Percentiles rank a stretch among this genome's conserved stretches.
phyloP scores from a whole-genome alignment of 139 green algal genomes.

The Spirogloea muscicola region DNA sequence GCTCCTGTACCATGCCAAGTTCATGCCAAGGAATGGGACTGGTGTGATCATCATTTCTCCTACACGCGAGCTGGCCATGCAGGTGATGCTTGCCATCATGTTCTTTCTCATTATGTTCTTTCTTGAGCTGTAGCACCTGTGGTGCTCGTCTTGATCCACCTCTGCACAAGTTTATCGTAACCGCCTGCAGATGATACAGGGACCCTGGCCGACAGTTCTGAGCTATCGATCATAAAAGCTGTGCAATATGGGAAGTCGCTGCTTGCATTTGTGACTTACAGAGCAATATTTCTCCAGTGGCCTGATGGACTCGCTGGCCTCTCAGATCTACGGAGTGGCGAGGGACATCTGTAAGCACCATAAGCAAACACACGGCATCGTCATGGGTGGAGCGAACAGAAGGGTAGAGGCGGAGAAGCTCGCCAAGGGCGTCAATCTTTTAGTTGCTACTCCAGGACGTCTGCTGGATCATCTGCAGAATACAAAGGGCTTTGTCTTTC shows the following conservation, averaged over 20 bases:
- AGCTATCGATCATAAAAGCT: no score
- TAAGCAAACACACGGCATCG: slow-evolving; percentile 89
- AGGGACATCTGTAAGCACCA: slow-evolving; percentile 87
- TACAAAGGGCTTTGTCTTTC: slow-evolving; percentile 53
- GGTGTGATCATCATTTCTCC: slow-evolving; percentile 88
- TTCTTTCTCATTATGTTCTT: not conserved
- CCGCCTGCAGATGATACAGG: no score
- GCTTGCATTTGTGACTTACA: no score
- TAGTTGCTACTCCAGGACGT: slow-evolving; percentile 90
- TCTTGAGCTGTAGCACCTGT: no score
- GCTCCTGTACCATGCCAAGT: slow-evolving; percentile 85
- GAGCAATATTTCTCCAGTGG: not conserved
- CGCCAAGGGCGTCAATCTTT: slow-evolving; percentile 89
- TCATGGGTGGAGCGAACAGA: slow-evolving; percentile 97
- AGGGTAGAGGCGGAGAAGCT: slow-evolving; percentile 89
- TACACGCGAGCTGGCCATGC: slow-evolving; percentile 90
- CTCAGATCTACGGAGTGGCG: slow-evolving; percentile 84
- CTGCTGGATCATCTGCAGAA: slow-evolving; percentile 94
- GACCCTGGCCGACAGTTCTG: no score
- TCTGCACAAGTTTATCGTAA: no score
- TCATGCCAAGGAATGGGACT: slow-evolving; percentile 93
- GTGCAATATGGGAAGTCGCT: no score
- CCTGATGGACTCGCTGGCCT: not conserved
- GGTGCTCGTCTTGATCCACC: no score
- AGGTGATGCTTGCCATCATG: slow-evolving; percentile 48